Evolutionary conservation across 306 rosid genomes (phyloP), one percentile per base, ranked within the genome.

Genomic region (Biancaea sappan): DNA sequence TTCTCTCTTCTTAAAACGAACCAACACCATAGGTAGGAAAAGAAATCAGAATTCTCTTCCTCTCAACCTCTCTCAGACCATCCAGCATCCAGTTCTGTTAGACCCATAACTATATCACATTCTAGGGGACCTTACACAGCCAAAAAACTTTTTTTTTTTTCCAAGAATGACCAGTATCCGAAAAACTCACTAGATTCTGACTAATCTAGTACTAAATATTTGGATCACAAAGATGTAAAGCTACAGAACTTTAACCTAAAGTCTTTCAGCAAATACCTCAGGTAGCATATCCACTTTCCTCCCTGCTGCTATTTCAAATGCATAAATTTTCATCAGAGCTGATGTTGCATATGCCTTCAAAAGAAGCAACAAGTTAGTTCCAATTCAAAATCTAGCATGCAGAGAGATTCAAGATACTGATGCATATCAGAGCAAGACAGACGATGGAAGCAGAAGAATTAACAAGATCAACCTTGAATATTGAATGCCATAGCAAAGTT

Each of bases 271-370:
- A 44, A 29, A 78, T 85, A 90, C 96, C 96, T 90, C 88, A 5
- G 88, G 88, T 71, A 87, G 84, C 66, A 90, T 74, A 62, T 87
- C 91, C 53, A 87, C 84, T 82, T 77, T 84, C 82, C 89, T 87
- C 62, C 86, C 80, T 37, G 92, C 75, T 58, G 90, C 76, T 53
- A 82, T 69, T 73, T 90, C 91, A 82, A 87, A 88, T 16, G 96
- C 92, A 76, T 84, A 90, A 51, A 81, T 65, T 77, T 90, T 90
- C 96, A 80, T 86, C 44, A 90, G 66, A 7, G 96, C 96, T 51
- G 96, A 86, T 54, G 86, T 79, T 37, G 96, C 89, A 80, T 88
- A 90, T 28, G 84, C 96, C 96, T 90, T 74, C 77, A 78, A 41
- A 78, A 43, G 59, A 59, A 69, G 31, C 61, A 81, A 40, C 40